Base-by-base conservation (phyloP, 1,284 basidiomycete genomes). In the Pascua sp. region DNA sequence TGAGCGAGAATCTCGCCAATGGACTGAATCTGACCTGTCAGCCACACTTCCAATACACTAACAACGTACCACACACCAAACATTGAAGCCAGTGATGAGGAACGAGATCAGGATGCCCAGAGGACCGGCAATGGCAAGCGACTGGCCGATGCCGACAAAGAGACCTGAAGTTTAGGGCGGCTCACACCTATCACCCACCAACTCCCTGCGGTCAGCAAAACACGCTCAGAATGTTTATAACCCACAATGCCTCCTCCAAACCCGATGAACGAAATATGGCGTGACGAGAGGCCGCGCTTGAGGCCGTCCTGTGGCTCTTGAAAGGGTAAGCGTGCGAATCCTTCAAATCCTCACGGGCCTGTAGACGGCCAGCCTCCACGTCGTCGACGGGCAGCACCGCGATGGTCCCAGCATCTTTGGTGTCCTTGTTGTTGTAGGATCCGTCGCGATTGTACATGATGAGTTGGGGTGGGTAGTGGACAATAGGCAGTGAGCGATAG, bases 111-210 rank as follows among this genome's bases (percentile, higher is more conserved):
- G 39, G 38, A 57, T 57, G 42, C 55, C 55, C 5, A 42, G 16
- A 5, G 50, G 55, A 1, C 55, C 55, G 2, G 50, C 55, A 8
- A 15, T 10, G 8, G 55, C 55, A 4, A 49, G 42, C 15, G 50
- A 43, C 17, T 52, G 42, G 12, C 55, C 55, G 42, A 57, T 57
- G 16, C 55, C 55, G 38, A 57, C 50, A 13, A 57, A 52, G 18
- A 57, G 24, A 45, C 47, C 51, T 36, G 17, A 1, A 1, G 17
- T 37, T 17, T 11, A 13, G 7, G 3, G 24, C 12, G 15, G 12
- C 4, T 10, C 12, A 17, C n/a, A 3, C 15, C 42, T 4, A 43
- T 11, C 5, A 44, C 43, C 4, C 12, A 51, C 49, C 50, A 36
- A 51, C 49, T 5, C 49, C 24, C 24, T 32, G 24, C 24, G 24